Evolutionary conservation across 2,329 filamentous ascomycete genomes (phyloP), one percentile per base, ranked within the genome.

Genomic region (Peltaster fructicola): DNA sequence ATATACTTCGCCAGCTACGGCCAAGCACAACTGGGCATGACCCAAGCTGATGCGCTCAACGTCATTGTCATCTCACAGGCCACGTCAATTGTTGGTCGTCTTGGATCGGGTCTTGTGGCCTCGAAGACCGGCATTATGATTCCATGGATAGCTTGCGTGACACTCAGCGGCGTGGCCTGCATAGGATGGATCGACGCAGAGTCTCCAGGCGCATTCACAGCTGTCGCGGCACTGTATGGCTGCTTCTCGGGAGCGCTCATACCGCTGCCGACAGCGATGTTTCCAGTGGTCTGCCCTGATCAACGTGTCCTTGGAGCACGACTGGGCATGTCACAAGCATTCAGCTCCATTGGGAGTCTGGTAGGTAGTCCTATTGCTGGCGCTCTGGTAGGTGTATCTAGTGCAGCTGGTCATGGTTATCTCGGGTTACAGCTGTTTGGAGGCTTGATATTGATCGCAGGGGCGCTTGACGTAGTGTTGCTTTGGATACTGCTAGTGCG

Each of bases 41-140:
- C 56, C 6, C 54, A 60, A 11, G 50, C 47, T 6, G 51, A 59
- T 3, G 58, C 63, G 3, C 56, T 68, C 18, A 57, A 56, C 19
- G 50, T 72, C 5, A 52, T 73, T 4, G 52, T 73, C 29, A 55
- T 71, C 17, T 54, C 60, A 4, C 71, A 72, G 35, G 65, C 58
- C 4, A 48, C 65, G 8, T 65, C 65, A 4, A 52, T 72, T 2
- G 41, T 61, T 0, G 54, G 59, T 3, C 64, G 68, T 1, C 47
- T 66, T 1, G 35, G 65, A 1, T 56, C 60, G 0, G 57, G 57
- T 5, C 56, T 56, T 33, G 36, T 69, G 2, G 66, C 66, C 1
- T 42, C 53, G 38, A 17, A 45, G 35, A 25, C 52, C 59, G 15
- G 68, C 60, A 7, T 57, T 55, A 6, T 70, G 32, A 68, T 72